Conservation (phyloP, 768 basidiomycete genomes). For the Cyclocybe cylindracea region DNA sequence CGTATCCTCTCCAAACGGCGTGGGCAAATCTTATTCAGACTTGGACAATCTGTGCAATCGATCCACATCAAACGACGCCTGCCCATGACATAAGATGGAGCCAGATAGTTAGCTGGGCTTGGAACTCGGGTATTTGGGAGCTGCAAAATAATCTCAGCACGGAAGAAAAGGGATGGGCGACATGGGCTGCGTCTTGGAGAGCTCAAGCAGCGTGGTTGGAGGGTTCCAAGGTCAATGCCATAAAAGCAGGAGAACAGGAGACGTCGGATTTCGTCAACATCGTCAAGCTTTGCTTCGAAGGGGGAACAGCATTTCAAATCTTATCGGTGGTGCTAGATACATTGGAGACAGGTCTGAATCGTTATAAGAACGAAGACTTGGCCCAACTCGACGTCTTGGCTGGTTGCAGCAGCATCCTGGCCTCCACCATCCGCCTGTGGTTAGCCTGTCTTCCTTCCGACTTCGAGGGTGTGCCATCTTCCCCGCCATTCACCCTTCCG, state of each 20-base stretch:
- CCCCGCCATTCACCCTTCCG: conserved; percentile 65
- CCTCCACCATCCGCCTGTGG: conserved; percentile 62
- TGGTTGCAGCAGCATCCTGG: conserved; percentile 36
- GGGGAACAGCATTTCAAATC: conserved; percentile 35
- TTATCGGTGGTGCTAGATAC: conserved; percentile 35
- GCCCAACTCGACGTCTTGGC: conserved; percentile 31
- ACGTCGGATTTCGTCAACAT: conserved; percentile 39
- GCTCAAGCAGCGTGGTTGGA: conserved; percentile 71
- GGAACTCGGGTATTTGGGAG: conserved; percentile 60
- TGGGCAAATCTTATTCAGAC: conserved; percentile 64
- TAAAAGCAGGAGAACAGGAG: conserved; percentile 67
- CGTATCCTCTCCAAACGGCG: conserved; percentile 37
- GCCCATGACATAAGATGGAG: conserved; percentile 90
- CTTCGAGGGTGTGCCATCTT: conserved; percentile 33
- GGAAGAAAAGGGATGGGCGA: conserved; percentile 31
- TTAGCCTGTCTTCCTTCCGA: conserved; percentile 56
- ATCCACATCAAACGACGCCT: conserved; percentile 88
- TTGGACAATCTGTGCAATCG: conserved; percentile 85
- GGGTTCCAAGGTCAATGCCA: conserved; percentile 72
- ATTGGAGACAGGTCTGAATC: conserved; percentile 29
- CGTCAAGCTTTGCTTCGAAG: conserved; percentile 43
- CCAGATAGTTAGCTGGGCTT: conserved; percentile 78
- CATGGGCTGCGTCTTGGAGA: conserved; percentile 55
- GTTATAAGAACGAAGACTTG: conserved; percentile 16
- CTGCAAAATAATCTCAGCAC: conserved; percentile 34